Percentiles rank a stretch among this genome's conserved stretches.
Conservation (phyloP, 139 green algal species). For the Helicosporidium sp. region DNA sequence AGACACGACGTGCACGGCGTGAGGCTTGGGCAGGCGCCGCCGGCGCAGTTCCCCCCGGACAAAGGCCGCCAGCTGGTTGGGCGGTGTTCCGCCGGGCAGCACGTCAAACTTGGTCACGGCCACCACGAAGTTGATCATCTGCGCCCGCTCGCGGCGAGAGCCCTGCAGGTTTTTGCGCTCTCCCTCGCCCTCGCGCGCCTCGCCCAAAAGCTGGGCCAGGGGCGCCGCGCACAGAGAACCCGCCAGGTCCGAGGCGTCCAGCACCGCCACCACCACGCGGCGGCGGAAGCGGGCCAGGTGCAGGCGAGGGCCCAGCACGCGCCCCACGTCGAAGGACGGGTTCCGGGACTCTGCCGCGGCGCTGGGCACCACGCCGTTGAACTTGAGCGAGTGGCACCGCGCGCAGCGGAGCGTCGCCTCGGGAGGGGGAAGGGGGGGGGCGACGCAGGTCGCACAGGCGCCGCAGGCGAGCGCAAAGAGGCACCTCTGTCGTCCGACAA, state of each 20-base stretch:
- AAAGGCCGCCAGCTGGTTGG: conserved; percentile 26
- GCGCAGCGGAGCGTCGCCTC: conserved; percentile 30
- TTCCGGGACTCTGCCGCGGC: conserved; percentile 33
- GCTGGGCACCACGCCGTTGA: conserved; percentile 47
- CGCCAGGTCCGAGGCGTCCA: conserved; percentile 55
- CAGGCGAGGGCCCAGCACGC: conserved; percentile 57
- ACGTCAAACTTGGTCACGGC: conserved; percentile 87
- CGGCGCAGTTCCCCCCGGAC: conserved; percentile 30
- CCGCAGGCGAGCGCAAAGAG: no score
- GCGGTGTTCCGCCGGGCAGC: conserved; percentile 27
- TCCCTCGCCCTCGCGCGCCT: conserved; percentile 1
- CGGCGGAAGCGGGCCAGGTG: conserved; percentile 47
- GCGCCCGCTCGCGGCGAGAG: background rate
- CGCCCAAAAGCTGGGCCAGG: conserved; percentile 9
- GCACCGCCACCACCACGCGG: conserved; percentile 67
- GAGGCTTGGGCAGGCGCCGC: conserved; percentile 30
- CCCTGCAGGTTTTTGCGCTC: background rate
- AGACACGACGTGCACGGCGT: conserved; percentile 33
- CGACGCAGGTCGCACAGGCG: background rate
- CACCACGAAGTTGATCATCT: conserved; percentile 40
- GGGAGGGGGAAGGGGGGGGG: no score
- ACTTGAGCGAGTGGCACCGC: conserved; percentile 65
- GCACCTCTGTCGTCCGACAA: background rate
- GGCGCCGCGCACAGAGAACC: conserved; percentile 67
- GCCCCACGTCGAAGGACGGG: conserved; percentile 62